Evolutionary conservation across 306 rosid genomes (phyloP).

Genomic region (Citrullus colocynthis): DNA sequence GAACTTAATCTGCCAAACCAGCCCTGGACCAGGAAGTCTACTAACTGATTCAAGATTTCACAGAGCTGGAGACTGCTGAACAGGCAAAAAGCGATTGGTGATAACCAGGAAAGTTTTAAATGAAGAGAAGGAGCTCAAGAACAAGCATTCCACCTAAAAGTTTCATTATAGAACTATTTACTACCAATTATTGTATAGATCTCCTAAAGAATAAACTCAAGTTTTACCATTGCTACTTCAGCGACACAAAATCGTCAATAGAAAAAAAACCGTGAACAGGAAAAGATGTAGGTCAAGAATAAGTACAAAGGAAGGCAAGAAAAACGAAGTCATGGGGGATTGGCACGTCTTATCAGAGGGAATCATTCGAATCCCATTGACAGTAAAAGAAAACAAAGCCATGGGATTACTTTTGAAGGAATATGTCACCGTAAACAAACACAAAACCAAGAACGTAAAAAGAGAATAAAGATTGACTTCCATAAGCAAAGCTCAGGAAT

Average conservation of each 20-base stretch:
- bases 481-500: not conserved
- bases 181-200: not conserved
- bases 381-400: not conserved
- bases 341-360: not conserved
- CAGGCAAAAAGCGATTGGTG: not conserved
- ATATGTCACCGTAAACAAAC: not conserved
- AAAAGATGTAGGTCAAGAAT: not conserved
- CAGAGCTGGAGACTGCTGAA: not conserved
- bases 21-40: constrained; percentile 3
- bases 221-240: not conserved
- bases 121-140: not conserved
- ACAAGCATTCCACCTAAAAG: not conserved
- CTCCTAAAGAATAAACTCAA: not conserved
- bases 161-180: not conserved
- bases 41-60: not conserved
- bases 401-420: not conserved
- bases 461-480: not conserved
- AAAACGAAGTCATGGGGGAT: not conserved
- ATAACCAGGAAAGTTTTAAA: not conserved
- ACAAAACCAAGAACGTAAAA: not conserved
- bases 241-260: not conserved
- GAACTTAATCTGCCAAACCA: constrained; percentile 16
- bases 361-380: not conserved
- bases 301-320: not conserved
- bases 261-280: not conserved